phyloP scores from a whole-genome alignment of 2,329 filamentous ascomycete species.

The Trichoderma arundinaceum region DNA sequence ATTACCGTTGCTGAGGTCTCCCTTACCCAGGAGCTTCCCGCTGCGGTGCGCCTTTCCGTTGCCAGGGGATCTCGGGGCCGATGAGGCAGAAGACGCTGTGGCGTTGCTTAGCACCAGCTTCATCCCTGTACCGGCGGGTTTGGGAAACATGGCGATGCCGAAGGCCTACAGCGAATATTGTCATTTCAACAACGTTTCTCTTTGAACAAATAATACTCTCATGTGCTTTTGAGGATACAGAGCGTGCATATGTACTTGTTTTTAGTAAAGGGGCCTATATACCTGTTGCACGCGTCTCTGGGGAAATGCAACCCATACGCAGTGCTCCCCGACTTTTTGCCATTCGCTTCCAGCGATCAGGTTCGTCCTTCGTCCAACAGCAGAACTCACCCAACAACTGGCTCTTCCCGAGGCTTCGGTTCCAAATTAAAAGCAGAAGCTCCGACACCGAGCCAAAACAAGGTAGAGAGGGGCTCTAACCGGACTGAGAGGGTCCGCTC shows the following conservation, averaged over 20 bases:
- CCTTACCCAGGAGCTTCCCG: constrained; percentile 4
- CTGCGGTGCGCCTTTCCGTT: constrained; percentile 20
- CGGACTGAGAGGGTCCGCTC: constrained; percentile 4
- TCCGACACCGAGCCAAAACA: background rate
- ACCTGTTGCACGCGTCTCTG: background rate
- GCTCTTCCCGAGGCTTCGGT: constrained; percentile 9
- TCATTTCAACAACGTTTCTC: background rate
- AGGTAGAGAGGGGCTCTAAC: background rate
- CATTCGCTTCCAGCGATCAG: constrained; percentile 16
- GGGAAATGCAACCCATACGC: constrained; percentile 16
- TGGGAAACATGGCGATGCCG: background rate
- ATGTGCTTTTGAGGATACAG: background rate
- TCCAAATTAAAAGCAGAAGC: constrained; percentile 7
- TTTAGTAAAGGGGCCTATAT: background rate
- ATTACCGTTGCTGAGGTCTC: background rate
- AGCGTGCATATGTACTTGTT: background rate
- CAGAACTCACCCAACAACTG: background rate
- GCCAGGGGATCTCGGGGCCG: constrained; percentile 10
- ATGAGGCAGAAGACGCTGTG: background rate
- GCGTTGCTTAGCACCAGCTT: background rate
- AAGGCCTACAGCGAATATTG: background rate
- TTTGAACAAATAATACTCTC: background rate
- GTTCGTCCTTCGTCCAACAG: background rate
- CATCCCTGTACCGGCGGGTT: constrained; percentile 4
- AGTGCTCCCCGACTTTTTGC: background rate